Percentiles rank a stretch among this genome's conserved stretches.
phyloP scores from a whole-genome alignment of 768 basidiomycete genomes.

The Candolleomyces eurysporus region DNA sequence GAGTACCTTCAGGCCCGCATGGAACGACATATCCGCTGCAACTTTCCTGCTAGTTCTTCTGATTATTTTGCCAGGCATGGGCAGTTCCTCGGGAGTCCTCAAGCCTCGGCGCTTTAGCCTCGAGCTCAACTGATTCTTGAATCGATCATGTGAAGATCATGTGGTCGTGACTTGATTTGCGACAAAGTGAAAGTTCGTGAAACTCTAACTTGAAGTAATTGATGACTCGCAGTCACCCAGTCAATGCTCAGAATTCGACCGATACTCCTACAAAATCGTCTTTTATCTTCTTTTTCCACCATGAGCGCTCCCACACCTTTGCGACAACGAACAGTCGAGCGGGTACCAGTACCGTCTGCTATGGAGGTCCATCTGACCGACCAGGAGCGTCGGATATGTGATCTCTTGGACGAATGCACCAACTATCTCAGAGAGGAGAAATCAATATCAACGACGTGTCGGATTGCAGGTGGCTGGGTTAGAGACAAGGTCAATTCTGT shows the following conservation, averaged over 20 bases:
- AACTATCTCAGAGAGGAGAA: slow-evolving; percentile 49
- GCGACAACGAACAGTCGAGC: slow-evolving; percentile 11
- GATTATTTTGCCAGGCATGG: too few species aligned
- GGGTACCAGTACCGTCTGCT: slow-evolving; percentile 17
- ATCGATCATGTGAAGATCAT: slow-evolving; percentile 6
- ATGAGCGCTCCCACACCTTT: slow-evolving; percentile 16
- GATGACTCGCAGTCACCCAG: not conserved
- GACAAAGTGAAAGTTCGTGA: not conserved
- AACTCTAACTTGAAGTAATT: not conserved
- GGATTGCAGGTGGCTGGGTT: slow-evolving; percentile 98
- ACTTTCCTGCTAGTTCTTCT: too few species aligned
- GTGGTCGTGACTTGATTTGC: not conserved
- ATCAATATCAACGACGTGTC: slow-evolving; percentile 61
- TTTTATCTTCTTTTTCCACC: not conserved
- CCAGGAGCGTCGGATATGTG: slow-evolving; percentile 67
- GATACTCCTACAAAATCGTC: slow-evolving; percentile 3
- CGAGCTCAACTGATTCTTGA: too few species aligned
- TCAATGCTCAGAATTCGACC: slow-evolving; percentile 6
- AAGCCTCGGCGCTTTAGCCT: too few species aligned
- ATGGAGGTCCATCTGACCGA: slow-evolving; percentile 59
- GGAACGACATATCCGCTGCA: too few species aligned
- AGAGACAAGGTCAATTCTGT: slow-evolving; percentile 79
- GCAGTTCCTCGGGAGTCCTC: too few species aligned
- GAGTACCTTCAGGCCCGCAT: too few species aligned
- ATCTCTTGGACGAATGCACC: slow-evolving; percentile 79